Percentiles rank a stretch among this genome's conserved stretches.
phyloP scores from a whole-genome alignment of 2,329 filamentous ascomycete species.

The Hypoxylon sp. region DNA sequence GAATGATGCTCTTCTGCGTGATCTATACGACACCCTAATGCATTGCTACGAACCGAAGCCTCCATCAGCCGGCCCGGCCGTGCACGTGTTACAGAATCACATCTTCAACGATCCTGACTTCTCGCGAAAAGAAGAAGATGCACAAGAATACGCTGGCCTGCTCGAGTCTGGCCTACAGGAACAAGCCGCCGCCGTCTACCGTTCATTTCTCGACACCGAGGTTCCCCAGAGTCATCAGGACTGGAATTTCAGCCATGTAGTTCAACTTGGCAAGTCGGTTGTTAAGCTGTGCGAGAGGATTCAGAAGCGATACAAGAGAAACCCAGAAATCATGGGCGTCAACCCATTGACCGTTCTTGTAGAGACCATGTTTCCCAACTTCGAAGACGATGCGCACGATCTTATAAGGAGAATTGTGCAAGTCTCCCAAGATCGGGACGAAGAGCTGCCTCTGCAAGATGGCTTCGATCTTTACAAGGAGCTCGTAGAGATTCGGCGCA shows the following conservation, averaged over 20 bases:
- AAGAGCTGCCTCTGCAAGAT: constrained; percentile 86
- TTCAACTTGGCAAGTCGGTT: constrained; percentile 85
- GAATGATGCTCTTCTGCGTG: constrained; percentile 83
- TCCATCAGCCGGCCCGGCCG: constrained; percentile 78
- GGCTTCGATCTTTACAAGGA: constrained; percentile 94
- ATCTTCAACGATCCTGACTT: constrained; percentile 82
- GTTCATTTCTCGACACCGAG: constrained; percentile 77
- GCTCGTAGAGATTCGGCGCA: constrained; percentile 81
- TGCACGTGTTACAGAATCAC: constrained; percentile 83
- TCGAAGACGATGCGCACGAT: constrained; percentile 87
- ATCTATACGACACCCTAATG: constrained; percentile 87
- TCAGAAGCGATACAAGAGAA: constrained; percentile 89
- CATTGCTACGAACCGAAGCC: constrained; percentile 90
- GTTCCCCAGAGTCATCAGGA: constrained; percentile 81
- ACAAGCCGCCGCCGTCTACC: constrained; percentile 81
- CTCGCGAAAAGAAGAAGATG: constrained; percentile 71
- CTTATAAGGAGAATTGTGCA: constrained; percentile 83
- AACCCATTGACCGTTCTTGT: constrained; percentile 74
- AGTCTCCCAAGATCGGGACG: constrained; percentile 70
- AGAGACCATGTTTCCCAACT: constrained; percentile 84
- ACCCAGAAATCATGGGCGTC: constrained; percentile 83
- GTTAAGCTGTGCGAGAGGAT: constrained; percentile 87
- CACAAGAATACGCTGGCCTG: constrained; percentile 74
- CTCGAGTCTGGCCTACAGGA: constrained; percentile 76
- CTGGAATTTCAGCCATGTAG: constrained; percentile 92